Evolutionary conservation across 1,284 basidiomycete species (phyloP).

Genomic region (Golubevia sp.): DNA sequence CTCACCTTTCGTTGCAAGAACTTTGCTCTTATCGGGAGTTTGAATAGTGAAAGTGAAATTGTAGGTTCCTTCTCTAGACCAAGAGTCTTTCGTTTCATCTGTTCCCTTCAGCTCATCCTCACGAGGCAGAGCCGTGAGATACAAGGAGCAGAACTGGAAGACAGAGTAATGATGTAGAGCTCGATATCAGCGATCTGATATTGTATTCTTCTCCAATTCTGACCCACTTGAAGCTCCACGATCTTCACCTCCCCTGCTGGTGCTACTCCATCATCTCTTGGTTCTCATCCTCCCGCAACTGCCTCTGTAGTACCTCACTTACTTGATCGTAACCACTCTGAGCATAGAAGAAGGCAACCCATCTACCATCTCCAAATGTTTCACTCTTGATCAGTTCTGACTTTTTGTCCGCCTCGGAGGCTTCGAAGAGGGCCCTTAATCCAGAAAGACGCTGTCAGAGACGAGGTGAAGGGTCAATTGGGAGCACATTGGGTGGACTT

Average conservation of each 20-base stretch:
- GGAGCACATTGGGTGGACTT: too few species aligned
- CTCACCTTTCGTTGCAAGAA: slow-evolving; percentile 25
- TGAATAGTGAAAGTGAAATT: slow-evolving; percentile 46
- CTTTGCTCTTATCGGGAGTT: slow-evolving; percentile 21
- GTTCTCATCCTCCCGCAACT: too few species aligned
- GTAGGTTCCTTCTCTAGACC: slow-evolving; percentile 37
- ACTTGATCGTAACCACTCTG: slow-evolving; percentile 38
- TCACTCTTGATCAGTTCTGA: slow-evolving; percentile 44
- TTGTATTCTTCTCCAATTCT: not conserved
- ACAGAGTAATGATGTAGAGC: not conserved
- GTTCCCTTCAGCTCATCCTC: slow-evolving; percentile 18
- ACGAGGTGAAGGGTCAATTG: not conserved
- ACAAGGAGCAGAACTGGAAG: slow-evolving; percentile 37
- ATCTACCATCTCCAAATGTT: slow-evolving; percentile 35
- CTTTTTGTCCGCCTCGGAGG: slow-evolving; percentile 35
- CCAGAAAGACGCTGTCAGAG: slow-evolving; percentile 37
- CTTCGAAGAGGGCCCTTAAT: slow-evolving; percentile 42
- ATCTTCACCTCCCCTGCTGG: too few species aligned
- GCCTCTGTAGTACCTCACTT: too few species aligned
- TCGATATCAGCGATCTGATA: not conserved
- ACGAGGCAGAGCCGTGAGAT: slow-evolving; percentile 45
- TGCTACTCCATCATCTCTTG: too few species aligned
- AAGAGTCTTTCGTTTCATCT: slow-evolving; percentile 24
- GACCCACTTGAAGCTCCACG: too few species aligned
- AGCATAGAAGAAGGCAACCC: slow-evolving; percentile 49